These are phyloP conservation scores for Thelonectria blattea DNA, from an alignment of 2,329 filamentous ascomycete genomes.

Conservation along the genomic window DNA sequence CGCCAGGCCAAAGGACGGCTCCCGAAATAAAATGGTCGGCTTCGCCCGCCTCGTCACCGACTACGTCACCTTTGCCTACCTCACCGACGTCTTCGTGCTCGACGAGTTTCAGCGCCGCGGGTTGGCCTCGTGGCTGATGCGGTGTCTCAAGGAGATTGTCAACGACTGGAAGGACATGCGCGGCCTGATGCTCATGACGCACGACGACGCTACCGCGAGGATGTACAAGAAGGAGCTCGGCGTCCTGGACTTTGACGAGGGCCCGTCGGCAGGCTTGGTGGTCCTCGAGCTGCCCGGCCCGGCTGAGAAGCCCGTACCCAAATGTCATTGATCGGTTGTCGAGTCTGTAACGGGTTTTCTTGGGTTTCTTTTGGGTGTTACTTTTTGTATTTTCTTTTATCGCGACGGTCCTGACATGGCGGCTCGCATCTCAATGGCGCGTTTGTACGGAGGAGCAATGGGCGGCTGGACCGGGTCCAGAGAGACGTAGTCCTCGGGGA, in stretches of 20 bases:
- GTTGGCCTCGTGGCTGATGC: slow-evolving; percentile 69
- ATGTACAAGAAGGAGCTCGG: slow-evolving; percentile 58
- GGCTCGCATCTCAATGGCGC: slow-evolving; percentile 76
- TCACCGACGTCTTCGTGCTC: slow-evolving; percentile 71
- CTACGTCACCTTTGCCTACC: slow-evolving; percentile 70
- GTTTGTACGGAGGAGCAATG: slow-evolving; percentile 93
- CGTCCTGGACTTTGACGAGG: slow-evolving; percentile 52
- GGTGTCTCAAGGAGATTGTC: slow-evolving; percentile 63
- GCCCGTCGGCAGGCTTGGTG: slow-evolving; percentile 47
- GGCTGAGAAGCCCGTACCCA: slow-evolving; percentile 44
- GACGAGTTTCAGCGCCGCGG: slow-evolving; percentile 65
- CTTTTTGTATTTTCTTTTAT: slow-evolving; percentile 27
- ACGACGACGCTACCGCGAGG: slow-evolving; percentile 45
- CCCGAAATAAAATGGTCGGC: slow-evolving; percentile 46
- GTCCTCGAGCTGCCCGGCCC: slow-evolving; percentile 51
- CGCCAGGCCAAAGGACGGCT: slow-evolving; percentile 39
- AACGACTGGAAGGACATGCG: slow-evolving; percentile 65
- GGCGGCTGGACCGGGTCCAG: slow-evolving; percentile 94
- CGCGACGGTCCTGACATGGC: slow-evolving; percentile 42
- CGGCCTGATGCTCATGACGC: slow-evolving; percentile 62
- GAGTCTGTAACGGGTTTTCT: not conserved
- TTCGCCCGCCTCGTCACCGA: slow-evolving; percentile 69
- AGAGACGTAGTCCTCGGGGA: slow-evolving; percentile 85
- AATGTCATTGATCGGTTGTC: slow-evolving; percentile 34
- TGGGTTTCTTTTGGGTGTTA: slow-evolving; percentile 20